Percentiles rank a stretch among this genome's conserved stretches.
phyloP scores from a whole-genome alignment of 768 basidiomycete species.

The Boletus huronensis region DNA sequence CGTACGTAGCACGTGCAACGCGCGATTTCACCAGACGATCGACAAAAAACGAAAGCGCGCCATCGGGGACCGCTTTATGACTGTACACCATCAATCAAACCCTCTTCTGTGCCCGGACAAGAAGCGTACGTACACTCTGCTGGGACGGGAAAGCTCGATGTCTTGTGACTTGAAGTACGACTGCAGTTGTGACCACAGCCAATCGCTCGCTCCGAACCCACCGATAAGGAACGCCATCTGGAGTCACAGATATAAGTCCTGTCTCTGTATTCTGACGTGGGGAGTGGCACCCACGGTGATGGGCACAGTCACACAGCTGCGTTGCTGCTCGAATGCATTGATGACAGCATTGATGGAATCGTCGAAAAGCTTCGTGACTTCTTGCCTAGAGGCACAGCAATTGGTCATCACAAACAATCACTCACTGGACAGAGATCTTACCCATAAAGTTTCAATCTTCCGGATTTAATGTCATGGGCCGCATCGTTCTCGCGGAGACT shows the following conservation, averaged over 20 bases:
- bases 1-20: slow-evolving; percentile 44
- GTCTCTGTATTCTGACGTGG: not conserved
- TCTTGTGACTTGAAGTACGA: slow-evolving; percentile 32
- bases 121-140: slow-evolving; percentile 41
- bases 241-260: not conserved
- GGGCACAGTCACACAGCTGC: slow-evolving; percentile 11
- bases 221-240: slow-evolving; percentile 44
- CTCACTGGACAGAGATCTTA: slow-evolving; percentile 4
- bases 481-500: slow-evolving; percentile 32
- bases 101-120: not conserved
- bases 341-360: slow-evolving; percentile 36
- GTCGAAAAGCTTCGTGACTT: slow-evolving; percentile 39
- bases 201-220: slow-evolving; percentile 48
- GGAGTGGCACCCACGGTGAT: slow-evolving; percentile 28
- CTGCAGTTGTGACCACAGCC: slow-evolving; percentile 40
- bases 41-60: slow-evolving; percentile 37
- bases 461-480: slow-evolving; percentile 28
- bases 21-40: slow-evolving; percentile 45
- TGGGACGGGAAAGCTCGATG: slow-evolving; percentile 44
- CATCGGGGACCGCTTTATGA: slow-evolving; percentile 50
- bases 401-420: not conserved
- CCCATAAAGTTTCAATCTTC: slow-evolving; percentile 37
- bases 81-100: not conserved
- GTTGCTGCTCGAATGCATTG: slow-evolving; percentile 31
- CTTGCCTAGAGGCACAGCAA: slow-evolving; percentile 22